Evolutionary conservation across 176 grass and related monocot genomes (phyloP).

Genomic region (Carex kokanica): DNA sequence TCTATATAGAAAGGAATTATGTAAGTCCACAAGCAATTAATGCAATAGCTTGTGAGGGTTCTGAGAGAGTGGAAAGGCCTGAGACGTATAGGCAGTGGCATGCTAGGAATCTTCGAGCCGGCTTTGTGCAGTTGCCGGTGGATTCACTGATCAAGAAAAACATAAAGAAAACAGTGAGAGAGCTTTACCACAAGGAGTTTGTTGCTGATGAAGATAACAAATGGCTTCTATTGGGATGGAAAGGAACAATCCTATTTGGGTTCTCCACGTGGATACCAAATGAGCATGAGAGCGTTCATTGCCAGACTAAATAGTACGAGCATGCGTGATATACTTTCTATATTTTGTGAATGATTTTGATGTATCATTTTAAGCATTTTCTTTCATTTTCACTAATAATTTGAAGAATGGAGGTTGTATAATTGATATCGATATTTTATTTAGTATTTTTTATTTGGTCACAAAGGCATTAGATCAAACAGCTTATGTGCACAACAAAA

Average conservation of each 20-base stretch:
- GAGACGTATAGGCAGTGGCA: neutral
- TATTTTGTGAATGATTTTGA: neutral
- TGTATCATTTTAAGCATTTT: too few relatives aligned
- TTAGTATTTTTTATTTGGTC: too few relatives aligned
- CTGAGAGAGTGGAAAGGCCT: neutral
- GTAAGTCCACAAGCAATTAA: neutral
- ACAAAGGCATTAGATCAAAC: too few relatives aligned
- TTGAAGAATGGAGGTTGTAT: too few relatives aligned
- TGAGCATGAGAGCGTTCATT: neutral
- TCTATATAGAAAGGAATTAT: neutral
- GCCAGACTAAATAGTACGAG: neutral
- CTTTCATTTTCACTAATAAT: too few relatives aligned
- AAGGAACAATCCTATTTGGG: neutral
- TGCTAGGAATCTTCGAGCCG: neutral
- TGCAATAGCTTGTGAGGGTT: conserved; percentile 17
- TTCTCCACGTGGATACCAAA: neutral
- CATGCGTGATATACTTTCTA: neutral
- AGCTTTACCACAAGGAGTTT: neutral
- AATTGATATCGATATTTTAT: too few relatives aligned
- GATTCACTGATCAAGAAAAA: neutral
- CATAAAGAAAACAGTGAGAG: neutral
- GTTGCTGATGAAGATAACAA: neutral
- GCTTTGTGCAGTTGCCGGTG: neutral
- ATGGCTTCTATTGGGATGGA: conserved; percentile 3
- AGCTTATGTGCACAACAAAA: too few relatives aligned